These are phyloP conservation scores for Paragyromitra xinjiangensis DNA, from an alignment of 495 filamentous ascomycete genomes.

Conservation along the genomic window DNA sequence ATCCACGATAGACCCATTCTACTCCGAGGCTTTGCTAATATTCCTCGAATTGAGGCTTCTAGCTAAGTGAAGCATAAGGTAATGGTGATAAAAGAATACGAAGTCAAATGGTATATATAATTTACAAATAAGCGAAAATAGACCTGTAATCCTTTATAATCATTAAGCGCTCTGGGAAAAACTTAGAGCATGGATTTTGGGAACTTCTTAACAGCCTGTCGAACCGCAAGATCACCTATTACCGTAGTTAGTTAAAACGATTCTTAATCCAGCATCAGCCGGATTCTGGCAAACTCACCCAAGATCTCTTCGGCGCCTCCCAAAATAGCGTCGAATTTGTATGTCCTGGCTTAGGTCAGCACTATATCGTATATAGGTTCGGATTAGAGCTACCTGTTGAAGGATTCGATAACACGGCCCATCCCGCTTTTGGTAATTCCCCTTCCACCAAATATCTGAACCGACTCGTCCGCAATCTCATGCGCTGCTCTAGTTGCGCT, in stretches of 20 bases:
- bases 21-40: neutral
- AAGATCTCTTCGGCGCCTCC: conserved; percentile 87
- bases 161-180: no score
- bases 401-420: conserved; percentile 81
- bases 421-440: conserved; percentile 83
- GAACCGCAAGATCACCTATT: conserved; percentile 75
- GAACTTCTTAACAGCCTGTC: conserved; percentile 82
- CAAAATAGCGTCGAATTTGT: conserved; percentile 90
- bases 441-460: conserved; percentile 87
- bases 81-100: neutral
- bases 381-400: conserved; percentile 61
- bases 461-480: conserved; percentile 81
- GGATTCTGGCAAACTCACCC: conserved; percentile 50
- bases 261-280: no score
- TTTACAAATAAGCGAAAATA: conserved; percentile 8
- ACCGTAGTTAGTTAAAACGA: neutral
- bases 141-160: neutral
- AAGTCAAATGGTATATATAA: neutral
- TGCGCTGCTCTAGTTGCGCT: conserved; percentile 77
- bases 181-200: conserved; percentile 80
- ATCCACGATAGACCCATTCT: no score
- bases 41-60: neutral
- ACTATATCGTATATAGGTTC: neutral
- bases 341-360: conserved; percentile 64
- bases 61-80: neutral